These are phyloP conservation scores for Bimuria novae-zelandiae DNA, from an alignment of 2,329 filamentous ascomycete species.

Conservation along the genomic window DNA sequence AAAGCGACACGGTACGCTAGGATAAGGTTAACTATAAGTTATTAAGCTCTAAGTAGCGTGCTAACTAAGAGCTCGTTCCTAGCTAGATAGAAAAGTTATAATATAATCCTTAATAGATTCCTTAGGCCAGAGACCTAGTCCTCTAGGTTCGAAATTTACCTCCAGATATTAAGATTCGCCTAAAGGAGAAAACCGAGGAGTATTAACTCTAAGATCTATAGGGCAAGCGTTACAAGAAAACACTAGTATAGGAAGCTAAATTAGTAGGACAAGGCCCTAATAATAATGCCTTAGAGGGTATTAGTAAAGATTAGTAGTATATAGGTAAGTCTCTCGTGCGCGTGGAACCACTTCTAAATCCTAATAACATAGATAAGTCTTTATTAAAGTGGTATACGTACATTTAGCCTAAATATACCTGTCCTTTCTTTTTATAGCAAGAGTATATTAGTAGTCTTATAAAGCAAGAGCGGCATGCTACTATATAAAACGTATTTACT, in stretches of 20 bases:
- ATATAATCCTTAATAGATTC: conserved; percentile 56
- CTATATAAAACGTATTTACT: conserved; percentile 60
- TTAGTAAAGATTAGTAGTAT: conserved; percentile 45
- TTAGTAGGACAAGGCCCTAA: conserved; percentile 58
- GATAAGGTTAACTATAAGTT: conserved; percentile 55
- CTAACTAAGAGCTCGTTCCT: conserved; percentile 52
- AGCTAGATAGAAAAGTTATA: conserved; percentile 49
- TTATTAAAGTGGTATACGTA: conserved; percentile 61
- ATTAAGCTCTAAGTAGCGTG: conserved; percentile 61
- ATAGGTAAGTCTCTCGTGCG: conserved; percentile 60
- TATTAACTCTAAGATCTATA: conserved; percentile 31
- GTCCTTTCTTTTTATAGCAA: conserved; percentile 61
- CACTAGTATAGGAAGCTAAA: conserved; percentile 62
- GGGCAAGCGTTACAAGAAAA: conserved; percentile 36
- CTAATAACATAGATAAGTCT: conserved; percentile 56
- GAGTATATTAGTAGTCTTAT: conserved; percentile 52
- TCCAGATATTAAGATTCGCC: conserved; percentile 33
- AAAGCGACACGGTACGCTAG: conserved; percentile 44
- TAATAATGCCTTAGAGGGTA: conserved; percentile 49
- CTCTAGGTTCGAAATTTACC: conserved; percentile 53
- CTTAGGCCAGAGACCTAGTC: conserved; percentile 61
- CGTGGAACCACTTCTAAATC: conserved; percentile 60
- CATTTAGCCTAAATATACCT: conserved; percentile 57
- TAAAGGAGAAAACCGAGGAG: conserved; percentile 26
- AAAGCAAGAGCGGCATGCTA: conserved; percentile 55